Percentiles rank a stretch among this genome's conserved stretches.
These are phyloP conservation scores for Penicillium fimorum DNA, from an alignment of 495 filamentous ascomycete genomes.

Conservation along the genomic window DNA sequence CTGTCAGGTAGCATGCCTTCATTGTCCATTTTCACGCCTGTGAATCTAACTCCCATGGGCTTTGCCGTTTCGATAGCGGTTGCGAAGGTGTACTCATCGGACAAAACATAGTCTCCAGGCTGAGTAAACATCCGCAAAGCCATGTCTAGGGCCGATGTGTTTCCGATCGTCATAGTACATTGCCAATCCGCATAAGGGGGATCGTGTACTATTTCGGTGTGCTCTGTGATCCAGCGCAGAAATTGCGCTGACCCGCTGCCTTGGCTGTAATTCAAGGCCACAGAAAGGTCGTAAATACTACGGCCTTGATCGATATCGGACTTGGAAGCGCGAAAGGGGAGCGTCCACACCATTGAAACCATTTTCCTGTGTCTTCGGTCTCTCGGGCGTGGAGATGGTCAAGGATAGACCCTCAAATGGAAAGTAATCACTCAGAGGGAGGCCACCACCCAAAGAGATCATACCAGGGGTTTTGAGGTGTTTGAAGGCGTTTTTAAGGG, in stretches of 20 bases:
- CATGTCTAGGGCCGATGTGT: constrained; percentile 27
- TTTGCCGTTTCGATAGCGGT: constrained; percentile 8
- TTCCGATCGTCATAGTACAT: constrained; percentile 19
- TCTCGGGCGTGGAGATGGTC: not conserved
- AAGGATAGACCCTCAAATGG: not conserved
- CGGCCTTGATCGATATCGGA: not conserved
- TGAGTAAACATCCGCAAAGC: constrained; percentile 25
- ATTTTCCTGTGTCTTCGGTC: not conserved
- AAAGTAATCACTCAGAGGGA: not conserved
- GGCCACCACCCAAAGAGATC: not conserved
- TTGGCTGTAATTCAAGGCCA: not conserved
- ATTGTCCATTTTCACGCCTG: not conserved
- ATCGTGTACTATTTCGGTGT: constrained; percentile 23
- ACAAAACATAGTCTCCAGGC: constrained; percentile 18
- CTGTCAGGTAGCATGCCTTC: constrained; percentile 1
- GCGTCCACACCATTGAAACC: not conserved
- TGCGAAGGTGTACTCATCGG: constrained; percentile 28
- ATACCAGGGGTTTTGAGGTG: not conserved
- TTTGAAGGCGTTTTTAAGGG: not conserved
- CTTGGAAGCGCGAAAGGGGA: not conserved
- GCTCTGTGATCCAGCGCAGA: constrained; percentile 24
- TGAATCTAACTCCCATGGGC: constrained; percentile 16
- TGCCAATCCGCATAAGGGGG: constrained; percentile 31
- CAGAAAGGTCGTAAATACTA: not conserved
- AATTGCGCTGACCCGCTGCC: not conserved